A percentile compares a stretch with the other conserved stretches of the same genome.
Conservation (phyloP, 139 green algal genomes). For the Ettlia oleoabundans region DNA sequence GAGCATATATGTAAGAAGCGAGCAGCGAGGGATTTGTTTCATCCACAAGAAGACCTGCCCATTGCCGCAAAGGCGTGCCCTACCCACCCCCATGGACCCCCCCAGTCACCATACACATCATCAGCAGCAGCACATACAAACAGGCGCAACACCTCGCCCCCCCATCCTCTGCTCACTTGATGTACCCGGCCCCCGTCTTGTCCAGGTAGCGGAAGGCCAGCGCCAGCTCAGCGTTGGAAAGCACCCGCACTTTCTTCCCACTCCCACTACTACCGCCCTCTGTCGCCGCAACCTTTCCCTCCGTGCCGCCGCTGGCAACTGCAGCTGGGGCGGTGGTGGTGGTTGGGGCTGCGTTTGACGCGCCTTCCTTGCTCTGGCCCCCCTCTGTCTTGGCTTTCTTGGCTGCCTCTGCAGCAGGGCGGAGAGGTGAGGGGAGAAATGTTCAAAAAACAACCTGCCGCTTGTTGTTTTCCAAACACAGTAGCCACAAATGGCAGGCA, state of each 20-base stretch:
- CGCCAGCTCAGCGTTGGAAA: conserved; percentile 36
- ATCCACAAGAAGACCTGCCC: too few species aligned
- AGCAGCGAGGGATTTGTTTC: too few species aligned
- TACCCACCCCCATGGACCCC: too few species aligned
- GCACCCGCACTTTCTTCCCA: neutral
- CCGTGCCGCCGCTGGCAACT: neutral
- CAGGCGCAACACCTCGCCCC: neutral
- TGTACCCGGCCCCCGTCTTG: conserved; percentile 47
- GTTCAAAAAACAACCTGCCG: neutral
- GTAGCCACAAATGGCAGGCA: too few species aligned
- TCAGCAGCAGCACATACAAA: neutral
- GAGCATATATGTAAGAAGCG: too few species aligned
- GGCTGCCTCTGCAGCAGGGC: conserved; percentile 4
- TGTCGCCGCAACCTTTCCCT: neutral
- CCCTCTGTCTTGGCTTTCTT: conserved; percentile 29
- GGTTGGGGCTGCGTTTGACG: neutral
- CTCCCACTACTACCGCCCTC: neutral
- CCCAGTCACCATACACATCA: too few species aligned
- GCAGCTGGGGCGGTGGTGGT: neutral
- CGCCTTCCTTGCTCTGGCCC: neutral
- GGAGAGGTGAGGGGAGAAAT: neutral
- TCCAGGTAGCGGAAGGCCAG: conserved; percentile 59
- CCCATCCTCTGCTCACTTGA: conserved; percentile 16
- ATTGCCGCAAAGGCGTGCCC: too few species aligned
- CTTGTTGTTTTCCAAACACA: too few species aligned